Percentiles rank a stretch among this genome's conserved stretches.
Conservation (phyloP, 2,329 filamentous ascomycete genomes). For the Neoascochyta sp. region DNA sequence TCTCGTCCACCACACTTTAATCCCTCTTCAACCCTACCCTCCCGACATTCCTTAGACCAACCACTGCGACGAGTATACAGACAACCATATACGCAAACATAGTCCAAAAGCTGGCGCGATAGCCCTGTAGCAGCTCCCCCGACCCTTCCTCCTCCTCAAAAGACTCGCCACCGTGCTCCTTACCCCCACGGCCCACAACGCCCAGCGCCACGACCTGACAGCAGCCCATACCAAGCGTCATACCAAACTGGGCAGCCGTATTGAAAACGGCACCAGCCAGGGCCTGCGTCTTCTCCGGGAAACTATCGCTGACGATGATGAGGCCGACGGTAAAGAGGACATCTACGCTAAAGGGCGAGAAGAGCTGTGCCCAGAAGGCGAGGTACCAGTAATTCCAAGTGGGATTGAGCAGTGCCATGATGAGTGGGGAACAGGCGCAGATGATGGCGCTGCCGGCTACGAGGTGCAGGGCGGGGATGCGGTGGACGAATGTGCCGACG, state of each 20-base stretch:
- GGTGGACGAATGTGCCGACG: conserved; percentile 47
- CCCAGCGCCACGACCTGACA: conserved; percentile 29
- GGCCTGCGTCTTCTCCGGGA: conserved; percentile 55
- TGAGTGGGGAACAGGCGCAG: conserved; percentile 44
- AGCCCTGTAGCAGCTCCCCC: conserved; percentile 13
- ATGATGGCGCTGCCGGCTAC: conserved; percentile 43
- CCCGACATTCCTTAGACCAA: conserved; percentile 21
- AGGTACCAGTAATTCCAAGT: conserved; percentile 52
- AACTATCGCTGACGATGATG: conserved; percentile 53
- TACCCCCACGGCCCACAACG: conserved; percentile 7
- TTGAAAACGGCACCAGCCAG: conserved; percentile 62
- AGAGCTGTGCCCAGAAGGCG: conserved; percentile 42
- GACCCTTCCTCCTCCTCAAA: conserved; percentile 7
- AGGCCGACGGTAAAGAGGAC: conserved; percentile 56
- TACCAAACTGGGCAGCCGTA: conserved; percentile 55
- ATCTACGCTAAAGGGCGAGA: conserved; percentile 45
- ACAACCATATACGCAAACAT: conserved; percentile 26
- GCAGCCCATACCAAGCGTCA: conserved; percentile 33
- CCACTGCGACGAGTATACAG: conserved; percentile 19
- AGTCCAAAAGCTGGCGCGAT: conserved; percentile 24
- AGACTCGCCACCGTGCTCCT: conserved; percentile 5
- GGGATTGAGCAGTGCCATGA: conserved; percentile 54
- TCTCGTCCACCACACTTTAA: conserved; percentile 5
- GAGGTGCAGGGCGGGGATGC: conserved; percentile 42
- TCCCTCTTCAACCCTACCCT: conserved; percentile 29